Evolutionary conservation across 495 filamentous ascomycete species (phyloP).

Genomic region (Penicillium desertorum): DNA sequence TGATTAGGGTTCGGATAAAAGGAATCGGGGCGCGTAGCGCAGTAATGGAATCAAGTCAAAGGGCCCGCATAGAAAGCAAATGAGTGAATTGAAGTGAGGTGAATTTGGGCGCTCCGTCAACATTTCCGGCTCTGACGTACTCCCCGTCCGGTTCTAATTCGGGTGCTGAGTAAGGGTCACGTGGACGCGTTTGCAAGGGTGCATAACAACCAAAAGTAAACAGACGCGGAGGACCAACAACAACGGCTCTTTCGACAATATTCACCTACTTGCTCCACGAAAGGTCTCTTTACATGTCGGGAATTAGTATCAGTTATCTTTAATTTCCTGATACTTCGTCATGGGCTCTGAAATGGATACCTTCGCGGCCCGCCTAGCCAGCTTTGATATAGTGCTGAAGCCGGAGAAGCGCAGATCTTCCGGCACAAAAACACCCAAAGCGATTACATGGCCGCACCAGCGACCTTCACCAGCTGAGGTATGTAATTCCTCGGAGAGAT

Average conservation of each 20-base stretch:
- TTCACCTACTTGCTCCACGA: background rate
- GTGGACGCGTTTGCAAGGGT: slow-evolving; percentile 23
- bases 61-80: slow-evolving; percentile 26
- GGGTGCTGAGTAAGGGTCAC: slow-evolving; percentile 29
- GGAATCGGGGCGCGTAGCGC: slow-evolving; percentile 35
- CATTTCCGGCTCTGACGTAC: slow-evolving; percentile 30
- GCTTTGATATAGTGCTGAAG: slow-evolving; percentile 63
- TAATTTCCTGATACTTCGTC: slow-evolving; percentile 7
- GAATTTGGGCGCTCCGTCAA: slow-evolving; percentile 12
- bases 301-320: slow-evolving; percentile 7
- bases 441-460: slow-evolving; percentile 74
- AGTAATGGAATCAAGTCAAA: slow-evolving; percentile 21
- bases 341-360: slow-evolving; percentile 54
- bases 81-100: slow-evolving; percentile 13
- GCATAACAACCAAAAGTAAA: slow-evolving; percentile 42
- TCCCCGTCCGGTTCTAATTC: slow-evolving; percentile 11
- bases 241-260: slow-evolving; percentile 18
- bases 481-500: slow-evolving; percentile 22
- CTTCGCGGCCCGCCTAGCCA: slow-evolving; percentile 70
- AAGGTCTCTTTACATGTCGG: slow-evolving; percentile 3
- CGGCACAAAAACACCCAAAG: slow-evolving; percentile 59
- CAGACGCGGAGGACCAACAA: slow-evolving; percentile 35
- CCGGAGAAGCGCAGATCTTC: slow-evolving; percentile 67
- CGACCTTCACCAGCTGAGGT: slow-evolving; percentile 65
- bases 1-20: slow-evolving; percentile 24